Base-by-base conservation (phyloP, 169 alveolate species). In the Plasmodium inui region DNA sequence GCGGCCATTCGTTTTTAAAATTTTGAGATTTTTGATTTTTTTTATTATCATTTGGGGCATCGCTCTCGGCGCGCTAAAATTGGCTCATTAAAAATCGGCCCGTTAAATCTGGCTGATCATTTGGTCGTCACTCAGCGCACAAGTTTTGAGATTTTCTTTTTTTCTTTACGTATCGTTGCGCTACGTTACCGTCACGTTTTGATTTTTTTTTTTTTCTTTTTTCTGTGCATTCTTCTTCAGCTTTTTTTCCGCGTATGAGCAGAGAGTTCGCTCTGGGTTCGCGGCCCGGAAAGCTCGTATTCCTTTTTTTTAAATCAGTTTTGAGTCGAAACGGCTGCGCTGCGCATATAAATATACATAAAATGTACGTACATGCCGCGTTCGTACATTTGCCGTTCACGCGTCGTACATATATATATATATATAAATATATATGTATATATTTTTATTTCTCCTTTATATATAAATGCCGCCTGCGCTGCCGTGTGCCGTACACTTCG, bases 311-410 rank as follows among this genome's bases (percentile, higher is more conserved):
- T 67, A 28, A 26, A 22, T 71, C 53, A 71, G 8, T 39, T 84
- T 84, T 70, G 82, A 72, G 92, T 84, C 83, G 83, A 84, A 70
- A 70, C 28, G 44, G 32, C 41, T 83, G 34, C 32, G 37, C 10
- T 41, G 41, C 39, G 26, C 39, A 32, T 73, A 53, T 22, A 26
- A 4, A 78, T 0, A 78, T 55, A 26, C n/a, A n/a, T n/a, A n/a
- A n/a, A 30, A 50, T 17, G 32, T 14, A 61, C 32, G 22, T 17
- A 55, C 71, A 12, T 57, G 73, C 3, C 26, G 26, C 26, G 26
- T 19, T 14, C n/a, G 72, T 17, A 41, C 50, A 41, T 41, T 3
- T 7, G 14, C 14, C 12, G 50, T 41, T 41, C 50, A 41, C 50
- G 6, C 50, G 50, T 41, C 57, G 57, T 46, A 14, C 10, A 81